Percentiles rank a stretch among this genome's conserved stretches.
phyloP scores from a whole-genome alignment of 805 yeast species.

The Suhomyces tanzawaensis region DNA sequence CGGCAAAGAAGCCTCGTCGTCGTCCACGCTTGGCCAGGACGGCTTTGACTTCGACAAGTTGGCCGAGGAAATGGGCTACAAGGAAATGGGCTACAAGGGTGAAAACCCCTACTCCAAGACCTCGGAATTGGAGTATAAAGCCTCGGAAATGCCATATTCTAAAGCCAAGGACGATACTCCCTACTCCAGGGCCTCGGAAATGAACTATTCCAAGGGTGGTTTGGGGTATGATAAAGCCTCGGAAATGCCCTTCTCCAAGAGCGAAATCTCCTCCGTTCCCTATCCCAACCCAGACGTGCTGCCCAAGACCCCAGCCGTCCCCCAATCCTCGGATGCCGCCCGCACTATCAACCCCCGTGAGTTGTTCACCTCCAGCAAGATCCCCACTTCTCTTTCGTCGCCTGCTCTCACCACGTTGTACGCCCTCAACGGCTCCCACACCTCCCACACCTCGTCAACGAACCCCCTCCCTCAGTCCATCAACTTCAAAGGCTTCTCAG shows the following conservation, averaged over 20 bases:
- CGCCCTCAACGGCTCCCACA: background rate
- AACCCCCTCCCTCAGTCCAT: background rate
- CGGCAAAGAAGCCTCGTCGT: no score
- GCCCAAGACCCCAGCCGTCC: background rate
- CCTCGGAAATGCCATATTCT: background rate
- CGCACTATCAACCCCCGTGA: slow-evolving; percentile 15
- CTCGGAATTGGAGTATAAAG: background rate
- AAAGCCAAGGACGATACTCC: no score
- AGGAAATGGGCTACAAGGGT: no score
- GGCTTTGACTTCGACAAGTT: no score
- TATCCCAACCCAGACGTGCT: background rate
- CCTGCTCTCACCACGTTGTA: slow-evolving; percentile 9
- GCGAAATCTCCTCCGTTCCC: background rate
- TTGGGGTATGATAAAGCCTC: no score
- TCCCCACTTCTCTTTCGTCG: slow-evolving; percentile 9
- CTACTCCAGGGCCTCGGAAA: no score
- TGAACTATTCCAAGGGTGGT: no score
- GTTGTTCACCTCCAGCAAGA: slow-evolving; percentile 10
- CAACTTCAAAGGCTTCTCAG: background rate
- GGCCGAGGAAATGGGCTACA: no score
- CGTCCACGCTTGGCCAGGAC: no score
- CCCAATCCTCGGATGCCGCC: slow-evolving; percentile 3
- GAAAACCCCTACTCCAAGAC: background rate
- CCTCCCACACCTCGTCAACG: background rate
- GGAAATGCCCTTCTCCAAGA: background rate